Evolutionary conservation across 495 filamentous ascomycete genomes (phyloP).

Genomic region (Hyaloscypha bicolor): DNA sequence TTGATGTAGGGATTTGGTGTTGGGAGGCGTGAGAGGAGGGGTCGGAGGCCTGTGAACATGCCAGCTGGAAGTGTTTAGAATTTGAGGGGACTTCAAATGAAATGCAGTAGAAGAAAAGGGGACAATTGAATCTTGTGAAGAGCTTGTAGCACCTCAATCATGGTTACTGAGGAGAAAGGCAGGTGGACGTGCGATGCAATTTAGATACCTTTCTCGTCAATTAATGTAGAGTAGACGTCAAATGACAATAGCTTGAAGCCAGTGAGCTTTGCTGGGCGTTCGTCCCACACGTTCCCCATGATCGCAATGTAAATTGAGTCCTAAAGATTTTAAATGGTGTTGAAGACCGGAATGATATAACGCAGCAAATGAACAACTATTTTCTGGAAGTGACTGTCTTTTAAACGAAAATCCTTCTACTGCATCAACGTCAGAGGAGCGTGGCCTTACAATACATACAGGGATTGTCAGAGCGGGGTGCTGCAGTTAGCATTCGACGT

Average conservation of each 20-base stretch:
- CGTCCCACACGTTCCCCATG: slow-evolving; percentile 19
- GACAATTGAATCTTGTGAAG: neutral
- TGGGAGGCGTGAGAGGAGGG: slow-evolving; percentile 24
- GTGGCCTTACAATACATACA: neutral
- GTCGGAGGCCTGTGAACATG: slow-evolving; percentile 35
- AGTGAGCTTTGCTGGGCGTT: slow-evolving; percentile 12
- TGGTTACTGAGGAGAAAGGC: neutral
- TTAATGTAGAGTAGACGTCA: slow-evolving; percentile 82
- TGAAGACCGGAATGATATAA: neutral
- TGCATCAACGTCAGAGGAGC: no score
- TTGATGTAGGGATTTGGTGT: slow-evolving; percentile 14
- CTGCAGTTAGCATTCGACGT: no score
- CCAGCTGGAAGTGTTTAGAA: slow-evolving; percentile 72
- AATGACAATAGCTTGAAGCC: slow-evolving; percentile 59
- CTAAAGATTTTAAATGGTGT: neutral
- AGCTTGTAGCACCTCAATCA: no score
- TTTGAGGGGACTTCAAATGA: slow-evolving; percentile 61
- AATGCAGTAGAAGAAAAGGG: slow-evolving; percentile 37
- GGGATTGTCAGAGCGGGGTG: neutral
- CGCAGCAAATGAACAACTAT: neutral
- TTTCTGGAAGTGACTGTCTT: no score
- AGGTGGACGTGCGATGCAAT: neutral
- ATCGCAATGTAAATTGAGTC: neutral
- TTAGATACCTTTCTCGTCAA: slow-evolving; percentile 63
- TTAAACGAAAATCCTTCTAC: no score